phyloP scores from a whole-genome alignment of 306 rosid species.

The cucumber (Cucumis sativus) region Cucumber_9930_V3 NC_026658.2:16521501-16522000 shows the following conservation, averaged over 20 bases:
- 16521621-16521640: neutral
- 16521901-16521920: neutral
- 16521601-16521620: neutral
- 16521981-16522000: neutral
- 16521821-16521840: neutral
- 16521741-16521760: neutral
- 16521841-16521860: neutral
- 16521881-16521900: neutral
- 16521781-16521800: neutral
- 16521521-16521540: neutral
- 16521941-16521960: neutral
- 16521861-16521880: neutral
- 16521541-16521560: neutral
- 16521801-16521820: neutral
- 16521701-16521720: neutral
- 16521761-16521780: neutral
- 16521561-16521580: neutral
- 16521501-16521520: neutral
- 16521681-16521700: neutral
- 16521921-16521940: neutral
- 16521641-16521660: neutral
- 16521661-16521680: neutral
- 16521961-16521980: neutral
- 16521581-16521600: neutral
- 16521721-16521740: neutral